Evolutionary conservation across 805 yeast genomes (phyloP).

Genomic region (Grigorovia transvaalensis): DNA sequence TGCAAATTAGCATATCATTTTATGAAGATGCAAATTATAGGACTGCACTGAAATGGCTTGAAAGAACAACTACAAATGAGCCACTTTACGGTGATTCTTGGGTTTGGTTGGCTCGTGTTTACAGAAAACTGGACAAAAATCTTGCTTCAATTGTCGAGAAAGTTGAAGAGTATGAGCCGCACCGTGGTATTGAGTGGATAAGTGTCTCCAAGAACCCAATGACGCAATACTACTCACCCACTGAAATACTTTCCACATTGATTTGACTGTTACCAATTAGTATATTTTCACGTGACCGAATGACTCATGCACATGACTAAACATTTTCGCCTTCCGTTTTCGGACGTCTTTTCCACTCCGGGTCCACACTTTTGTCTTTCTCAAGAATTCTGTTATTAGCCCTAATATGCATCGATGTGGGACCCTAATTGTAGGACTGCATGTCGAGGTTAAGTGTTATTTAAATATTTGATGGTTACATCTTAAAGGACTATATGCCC

Average conservation of each 20-base stretch:
- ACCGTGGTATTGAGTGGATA: constrained; percentile 55
- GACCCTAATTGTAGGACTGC: no score
- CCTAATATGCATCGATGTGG: no score
- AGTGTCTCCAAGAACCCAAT: constrained; percentile 37
- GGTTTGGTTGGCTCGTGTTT: constrained; percentile 50
- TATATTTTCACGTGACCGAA: background rate
- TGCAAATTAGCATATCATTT: constrained; percentile 57
- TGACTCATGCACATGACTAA: no score
- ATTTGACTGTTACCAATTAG: background rate
- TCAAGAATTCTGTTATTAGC: no score
- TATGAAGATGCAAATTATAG: constrained; percentile 53
- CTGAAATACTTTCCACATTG: constrained; percentile 23
- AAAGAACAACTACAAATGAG: constrained; percentile 49
- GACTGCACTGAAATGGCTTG: constrained; percentile 66
- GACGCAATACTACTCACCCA: constrained; percentile 33
- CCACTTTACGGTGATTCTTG: constrained; percentile 65
- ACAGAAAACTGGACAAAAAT: constrained; percentile 26
- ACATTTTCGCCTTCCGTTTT: no score
- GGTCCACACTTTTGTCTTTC: no score
- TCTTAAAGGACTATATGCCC: no score
- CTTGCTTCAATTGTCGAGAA: constrained; percentile 1
- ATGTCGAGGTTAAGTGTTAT: no score
- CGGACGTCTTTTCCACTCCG: no score
- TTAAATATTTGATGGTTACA: no score
- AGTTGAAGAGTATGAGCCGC: constrained; percentile 42